Evolutionary conservation across 495 filamentous ascomycete genomes (phyloP).

Genomic region (Parmelia sp.): DNA sequence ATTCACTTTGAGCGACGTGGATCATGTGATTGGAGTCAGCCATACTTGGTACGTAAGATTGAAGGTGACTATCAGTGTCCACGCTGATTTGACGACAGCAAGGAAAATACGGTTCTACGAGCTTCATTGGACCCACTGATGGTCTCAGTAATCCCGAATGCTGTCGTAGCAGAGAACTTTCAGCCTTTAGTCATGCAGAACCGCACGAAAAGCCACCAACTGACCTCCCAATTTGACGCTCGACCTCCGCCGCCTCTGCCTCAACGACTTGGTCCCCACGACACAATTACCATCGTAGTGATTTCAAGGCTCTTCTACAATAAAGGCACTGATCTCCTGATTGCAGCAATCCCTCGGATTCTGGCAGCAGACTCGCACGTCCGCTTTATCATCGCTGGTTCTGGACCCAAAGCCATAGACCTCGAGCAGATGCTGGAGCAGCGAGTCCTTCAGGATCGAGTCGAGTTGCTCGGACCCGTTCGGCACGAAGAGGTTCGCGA

Average conservation of each 20-base stretch:
- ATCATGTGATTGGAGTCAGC: slow-evolving; percentile 96
- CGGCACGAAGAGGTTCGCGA: slow-evolving; percentile 94
- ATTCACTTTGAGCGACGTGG: slow-evolving; percentile 91
- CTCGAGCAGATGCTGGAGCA: slow-evolving; percentile 96
- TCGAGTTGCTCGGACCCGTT: slow-evolving; percentile 84
- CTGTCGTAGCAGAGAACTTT: slow-evolving; percentile 94
- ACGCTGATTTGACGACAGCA: slow-evolving; percentile 46
- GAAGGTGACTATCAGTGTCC: background rate
- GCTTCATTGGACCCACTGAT: slow-evolving; percentile 92
- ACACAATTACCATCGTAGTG: slow-evolving; percentile 91
- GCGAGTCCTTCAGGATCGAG: slow-evolving; percentile 88
- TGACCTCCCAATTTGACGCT: slow-evolving; percentile 29
- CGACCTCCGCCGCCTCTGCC: slow-evolving; percentile 41
- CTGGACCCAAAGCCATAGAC: slow-evolving; percentile 93
- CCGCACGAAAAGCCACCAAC: slow-evolving; percentile 25
- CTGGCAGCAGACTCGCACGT: slow-evolving; percentile 83
- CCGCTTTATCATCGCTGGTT: slow-evolving; percentile 93
- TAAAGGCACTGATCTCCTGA: slow-evolving; percentile 92
- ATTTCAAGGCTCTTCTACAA: slow-evolving; percentile 98
- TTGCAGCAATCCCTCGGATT: slow-evolving; percentile 89
- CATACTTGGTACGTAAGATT: slow-evolving; percentile 73
- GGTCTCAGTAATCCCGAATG: slow-evolving; percentile 97
- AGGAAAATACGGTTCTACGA: slow-evolving; percentile 94
- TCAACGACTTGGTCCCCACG: slow-evolving; percentile 62
- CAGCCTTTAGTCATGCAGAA: slow-evolving; percentile 52